Conservation (phyloP, 2,329 filamentous ascomycete genomes). For the Aspergillus sp. region DNA sequence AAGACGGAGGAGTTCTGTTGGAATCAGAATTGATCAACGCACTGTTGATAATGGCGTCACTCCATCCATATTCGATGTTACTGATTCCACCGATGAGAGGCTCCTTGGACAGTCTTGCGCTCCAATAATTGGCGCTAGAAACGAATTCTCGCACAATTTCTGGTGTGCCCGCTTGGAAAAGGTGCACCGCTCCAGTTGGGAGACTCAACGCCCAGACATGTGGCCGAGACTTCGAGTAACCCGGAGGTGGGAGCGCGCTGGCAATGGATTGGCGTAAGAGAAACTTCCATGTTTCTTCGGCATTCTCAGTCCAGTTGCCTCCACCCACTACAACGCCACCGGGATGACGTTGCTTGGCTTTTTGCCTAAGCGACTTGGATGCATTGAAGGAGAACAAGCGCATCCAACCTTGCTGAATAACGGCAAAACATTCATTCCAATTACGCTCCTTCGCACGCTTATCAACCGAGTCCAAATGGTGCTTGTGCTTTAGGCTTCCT, state of each 20-base stretch:
- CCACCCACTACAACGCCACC: constrained; percentile 77
- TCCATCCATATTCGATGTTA: constrained; percentile 98
- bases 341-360: constrained; percentile 55
- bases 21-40: constrained; percentile 63
- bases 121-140: constrained; percentile 95
- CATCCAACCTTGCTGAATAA: constrained; percentile 92
- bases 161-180: constrained; percentile 96
- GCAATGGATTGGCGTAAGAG: constrained; percentile 88
- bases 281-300: constrained; percentile 84
- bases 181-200: constrained; percentile 87
- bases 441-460: constrained; percentile 92
- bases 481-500: constrained; percentile 92
- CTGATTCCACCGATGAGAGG: constrained; percentile 89
- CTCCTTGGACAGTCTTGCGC: constrained; percentile 88
- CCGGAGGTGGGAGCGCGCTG: constrained; percentile 82
- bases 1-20: constrained; percentile 30
- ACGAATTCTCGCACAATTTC: constrained; percentile 96
- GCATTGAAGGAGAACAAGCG: constrained; percentile 89
- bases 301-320: constrained; percentile 98
- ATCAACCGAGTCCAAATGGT: constrained; percentile 86
- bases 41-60: constrained; percentile 76
- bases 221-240: constrained; percentile 85
- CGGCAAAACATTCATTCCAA: constrained; percentile 94
- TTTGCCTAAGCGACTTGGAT: constrained; percentile 70
- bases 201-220: constrained; percentile 94